Evolutionary conservation across 306 rosid species (phyloP).

Genomic region (Ceratonia siliqua): DNA sequence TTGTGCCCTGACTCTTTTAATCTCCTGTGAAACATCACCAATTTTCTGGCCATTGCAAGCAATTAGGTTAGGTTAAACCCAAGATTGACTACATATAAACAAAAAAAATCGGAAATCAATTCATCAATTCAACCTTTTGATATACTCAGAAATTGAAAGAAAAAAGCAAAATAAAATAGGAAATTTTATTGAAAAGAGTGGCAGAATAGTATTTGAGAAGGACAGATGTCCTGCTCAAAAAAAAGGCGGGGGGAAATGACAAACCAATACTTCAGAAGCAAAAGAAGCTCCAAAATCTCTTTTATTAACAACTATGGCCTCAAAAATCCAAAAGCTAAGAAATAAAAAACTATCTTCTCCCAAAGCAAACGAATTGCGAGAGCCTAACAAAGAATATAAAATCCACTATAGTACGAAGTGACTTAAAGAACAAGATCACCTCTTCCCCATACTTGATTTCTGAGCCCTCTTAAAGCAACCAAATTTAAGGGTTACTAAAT

Average conservation of each 20-base stretch:
- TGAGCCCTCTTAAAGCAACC: background rate
- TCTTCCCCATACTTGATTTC: background rate
- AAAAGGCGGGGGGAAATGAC: background rate
- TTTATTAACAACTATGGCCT: background rate
- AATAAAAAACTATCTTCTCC: too few relatives aligned
- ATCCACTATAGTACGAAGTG: too few relatives aligned
- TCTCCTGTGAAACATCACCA: constrained; percentile 93
- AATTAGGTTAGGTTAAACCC: background rate
- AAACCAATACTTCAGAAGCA: background rate
- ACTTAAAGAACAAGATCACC: background rate
- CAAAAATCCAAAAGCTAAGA: too few relatives aligned
- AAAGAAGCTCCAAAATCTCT: background rate
- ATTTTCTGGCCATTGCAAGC: constrained; percentile 55
- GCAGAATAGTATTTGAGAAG: background rate
- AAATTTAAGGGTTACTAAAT: background rate
- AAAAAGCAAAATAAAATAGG: background rate
- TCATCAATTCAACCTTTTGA: background rate
- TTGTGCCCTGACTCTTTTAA: constrained; percentile 92
- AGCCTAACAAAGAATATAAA: background rate
- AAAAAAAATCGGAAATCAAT: background rate
- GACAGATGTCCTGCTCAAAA: background rate
- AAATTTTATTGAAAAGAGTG: background rate
- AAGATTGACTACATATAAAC: background rate
- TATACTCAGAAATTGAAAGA: background rate
- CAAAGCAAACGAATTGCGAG: too few relatives aligned